These are phyloP conservation scores for Clarireedia monteithiana DNA, from an alignment of 2,329 filamentous ascomycete genomes.

Conservation along the genomic window DNA sequence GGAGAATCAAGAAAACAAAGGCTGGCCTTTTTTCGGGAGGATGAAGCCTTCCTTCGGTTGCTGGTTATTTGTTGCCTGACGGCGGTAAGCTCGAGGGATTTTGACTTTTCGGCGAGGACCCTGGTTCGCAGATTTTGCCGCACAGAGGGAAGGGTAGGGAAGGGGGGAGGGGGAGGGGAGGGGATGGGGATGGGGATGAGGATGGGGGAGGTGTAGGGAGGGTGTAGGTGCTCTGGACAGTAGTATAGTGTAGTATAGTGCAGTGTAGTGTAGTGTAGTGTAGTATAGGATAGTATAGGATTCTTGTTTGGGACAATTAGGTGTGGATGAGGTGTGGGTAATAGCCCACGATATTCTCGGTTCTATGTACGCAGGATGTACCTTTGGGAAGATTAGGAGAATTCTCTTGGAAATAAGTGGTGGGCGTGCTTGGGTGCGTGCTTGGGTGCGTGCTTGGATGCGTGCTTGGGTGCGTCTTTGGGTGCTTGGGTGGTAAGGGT, in stretches of 20 bases:
- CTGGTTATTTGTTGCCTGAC: not conserved
- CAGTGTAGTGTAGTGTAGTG: no score
- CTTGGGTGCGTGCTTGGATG: not conserved
- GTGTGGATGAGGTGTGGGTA: not conserved
- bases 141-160: not conserved
- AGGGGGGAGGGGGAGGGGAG: not conserved
- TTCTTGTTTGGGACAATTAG: no score
- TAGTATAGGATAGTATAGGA: no score
- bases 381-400: not conserved
- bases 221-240: no score
- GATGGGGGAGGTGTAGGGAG: no score
- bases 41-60: not conserved
- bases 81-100: constrained; percentile 5
- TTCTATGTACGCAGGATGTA: not conserved
- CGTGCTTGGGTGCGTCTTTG: no score
- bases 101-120: constrained; percentile 4
- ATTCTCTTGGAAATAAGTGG: not conserved
- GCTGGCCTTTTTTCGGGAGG: no score
- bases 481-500: no score
- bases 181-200: no score
- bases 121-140: not conserved
- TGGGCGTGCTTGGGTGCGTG: not conserved
- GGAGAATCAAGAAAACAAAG: no score
- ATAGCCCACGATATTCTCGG: not conserved
- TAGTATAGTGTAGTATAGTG: no score